A percentile compares a stretch with the other conserved stretches of the same genome.
phyloP scores from a whole-genome alignment of 179 eudicot species.

The Heliamphora pulchella region DNA sequence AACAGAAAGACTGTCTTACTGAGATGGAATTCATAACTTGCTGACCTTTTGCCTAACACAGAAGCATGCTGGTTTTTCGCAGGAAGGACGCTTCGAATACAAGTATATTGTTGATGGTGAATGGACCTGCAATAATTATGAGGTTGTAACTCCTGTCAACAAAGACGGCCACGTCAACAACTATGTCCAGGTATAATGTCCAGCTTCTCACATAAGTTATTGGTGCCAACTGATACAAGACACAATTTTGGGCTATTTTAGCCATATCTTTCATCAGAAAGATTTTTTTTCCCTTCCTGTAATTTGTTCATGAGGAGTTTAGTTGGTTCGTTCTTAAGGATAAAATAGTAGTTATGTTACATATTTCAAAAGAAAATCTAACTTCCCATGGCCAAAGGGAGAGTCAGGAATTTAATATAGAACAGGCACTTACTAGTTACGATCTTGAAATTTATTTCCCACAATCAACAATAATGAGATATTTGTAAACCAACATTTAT shows the following conservation, averaged over 20 bases:
- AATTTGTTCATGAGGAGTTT: neutral
- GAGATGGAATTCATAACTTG: neutral
- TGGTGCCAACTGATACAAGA: neutral
- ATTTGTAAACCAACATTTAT: too few relatives aligned
- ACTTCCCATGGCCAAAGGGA: neutral
- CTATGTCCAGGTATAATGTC: constrained; percentile 60
- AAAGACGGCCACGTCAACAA: constrained; percentile 87
- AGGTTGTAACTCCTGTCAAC: constrained; percentile 54
- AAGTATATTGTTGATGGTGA: constrained; percentile 86
- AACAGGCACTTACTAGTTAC: too few relatives aligned
- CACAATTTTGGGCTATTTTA: neutral
- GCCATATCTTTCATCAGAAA: neutral
- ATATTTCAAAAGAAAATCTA: neutral
- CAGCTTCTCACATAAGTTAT: neutral
- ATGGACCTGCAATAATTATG: constrained; percentile 64
- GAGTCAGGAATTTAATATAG: too few relatives aligned
- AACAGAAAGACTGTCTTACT: neutral
- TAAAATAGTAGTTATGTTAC: neutral
- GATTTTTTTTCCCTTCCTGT: neutral
- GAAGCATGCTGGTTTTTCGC: constrained; percentile 16
- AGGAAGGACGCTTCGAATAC: constrained; percentile 91
- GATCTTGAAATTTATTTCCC: too few relatives aligned
- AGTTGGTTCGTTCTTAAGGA: neutral
- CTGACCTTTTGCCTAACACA: neutral
- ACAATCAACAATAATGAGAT: too few relatives aligned